phyloP scores from a whole-genome alignment of 1,284 basidiomycete genomes.

The Apiotrichum sp. region DNA sequence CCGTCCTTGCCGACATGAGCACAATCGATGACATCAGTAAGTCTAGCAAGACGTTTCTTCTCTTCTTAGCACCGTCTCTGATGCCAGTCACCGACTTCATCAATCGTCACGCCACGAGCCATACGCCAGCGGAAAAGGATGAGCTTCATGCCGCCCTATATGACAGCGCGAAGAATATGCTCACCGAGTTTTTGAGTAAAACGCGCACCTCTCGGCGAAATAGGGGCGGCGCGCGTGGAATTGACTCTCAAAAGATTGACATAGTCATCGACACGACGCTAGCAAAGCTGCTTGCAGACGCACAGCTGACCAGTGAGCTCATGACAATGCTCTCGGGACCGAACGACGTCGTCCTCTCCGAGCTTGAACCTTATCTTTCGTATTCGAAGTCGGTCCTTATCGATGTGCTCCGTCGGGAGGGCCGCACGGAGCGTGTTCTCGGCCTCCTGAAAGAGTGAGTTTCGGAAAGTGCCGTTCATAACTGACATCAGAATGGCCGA shows the following conservation, averaged over 20 bases:
- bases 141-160: constrained; percentile 32
- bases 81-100: constrained; percentile 9
- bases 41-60: constrained; percentile 12
- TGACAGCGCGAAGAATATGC: constrained; percentile 40
- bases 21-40: constrained; percentile 46
- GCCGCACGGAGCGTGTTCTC: constrained; percentile 58
- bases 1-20: constrained; percentile 30
- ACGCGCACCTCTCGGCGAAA: constrained; percentile 43
- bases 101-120: constrained; percentile 2
- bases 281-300: constrained; percentile 62
- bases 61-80: too few species aligned
- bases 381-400: constrained; percentile 62
- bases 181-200: constrained; percentile 45
- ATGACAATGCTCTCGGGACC: constrained; percentile 57
- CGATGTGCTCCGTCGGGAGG: constrained; percentile 57
- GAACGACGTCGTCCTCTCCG: constrained; percentile 57
- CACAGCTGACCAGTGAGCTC: constrained; percentile 60
- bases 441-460: constrained; percentile 66
- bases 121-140: constrained; percentile 3
- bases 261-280: constrained; percentile 72
- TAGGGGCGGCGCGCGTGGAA: constrained; percentile 32
- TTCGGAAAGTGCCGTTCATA: background rate
- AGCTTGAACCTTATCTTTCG: constrained; percentile 60
- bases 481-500: constrained; percentile 58
- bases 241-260: constrained; percentile 44